phyloP scores from a whole-genome alignment of 768 basidiomycete genomes.

The Tulasnella sp. region DNA sequence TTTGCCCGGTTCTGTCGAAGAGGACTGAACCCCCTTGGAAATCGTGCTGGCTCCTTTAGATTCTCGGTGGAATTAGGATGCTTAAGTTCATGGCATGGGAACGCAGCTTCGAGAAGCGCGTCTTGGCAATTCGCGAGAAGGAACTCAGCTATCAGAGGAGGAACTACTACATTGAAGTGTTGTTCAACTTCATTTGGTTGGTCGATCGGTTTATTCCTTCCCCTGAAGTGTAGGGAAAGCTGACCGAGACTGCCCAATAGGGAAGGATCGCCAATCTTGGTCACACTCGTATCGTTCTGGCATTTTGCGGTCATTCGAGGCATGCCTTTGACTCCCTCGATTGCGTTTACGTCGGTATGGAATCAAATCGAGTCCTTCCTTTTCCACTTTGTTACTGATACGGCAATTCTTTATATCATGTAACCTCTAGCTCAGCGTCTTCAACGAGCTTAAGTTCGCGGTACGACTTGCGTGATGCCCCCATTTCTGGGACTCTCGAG shows the following conservation, averaged over 20 bases:
- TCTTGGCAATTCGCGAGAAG: conserved; percentile 60
- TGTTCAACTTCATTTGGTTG: conserved; percentile 47
- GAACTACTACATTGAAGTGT: conserved; percentile 77
- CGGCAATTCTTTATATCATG: neutral
- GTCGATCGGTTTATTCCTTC: neutral
- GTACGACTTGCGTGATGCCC: neutral
- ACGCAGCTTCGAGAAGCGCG: conserved; percentile 69
- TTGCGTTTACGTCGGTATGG: conserved; percentile 56
- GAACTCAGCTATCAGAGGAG: conserved; percentile 76
- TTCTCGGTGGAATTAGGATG: conserved; percentile 83
- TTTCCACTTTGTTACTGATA: neutral
- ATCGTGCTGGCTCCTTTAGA: conserved; percentile 30
- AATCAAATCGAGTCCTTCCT: neutral
- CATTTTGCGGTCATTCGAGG: conserved; percentile 61
- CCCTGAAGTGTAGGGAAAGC: neutral
- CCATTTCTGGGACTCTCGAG: neutral
- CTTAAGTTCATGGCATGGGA: conserved; percentile 98
- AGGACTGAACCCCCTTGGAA: neutral
- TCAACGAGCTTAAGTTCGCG: conserved; percentile 75
- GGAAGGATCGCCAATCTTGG: conserved; percentile 38
- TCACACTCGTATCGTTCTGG: conserved; percentile 41
- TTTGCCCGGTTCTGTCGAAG: neutral
- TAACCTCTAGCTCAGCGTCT: conserved; percentile 37
- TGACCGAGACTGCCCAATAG: conserved; percentile 16
- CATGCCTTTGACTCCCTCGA: conserved; percentile 63